Evolutionary conservation across 1,139 yeast genomes (phyloP).

Genomic region (Hansenula sp.): DNA sequence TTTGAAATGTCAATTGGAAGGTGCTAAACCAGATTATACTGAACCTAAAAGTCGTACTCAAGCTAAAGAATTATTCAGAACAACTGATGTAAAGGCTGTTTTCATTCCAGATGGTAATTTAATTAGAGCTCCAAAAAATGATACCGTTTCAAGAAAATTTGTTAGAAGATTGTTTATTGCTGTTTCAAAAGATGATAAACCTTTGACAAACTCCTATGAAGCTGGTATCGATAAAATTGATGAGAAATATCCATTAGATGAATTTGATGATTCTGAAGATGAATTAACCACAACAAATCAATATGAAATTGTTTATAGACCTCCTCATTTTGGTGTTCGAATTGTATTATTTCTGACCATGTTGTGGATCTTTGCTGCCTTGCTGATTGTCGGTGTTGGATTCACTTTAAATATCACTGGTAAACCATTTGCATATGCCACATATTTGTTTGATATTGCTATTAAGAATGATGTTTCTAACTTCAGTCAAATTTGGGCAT

Average conservation of each 20-base stretch:
- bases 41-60: constrained; percentile 51
- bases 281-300: constrained; percentile 47
- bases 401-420: constrained; percentile 38
- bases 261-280: constrained; percentile 50
- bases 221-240: constrained; percentile 20
- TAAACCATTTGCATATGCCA: constrained; percentile 29
- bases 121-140: constrained; percentile 84
- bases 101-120: constrained; percentile 78
- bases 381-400: constrained; percentile 37
- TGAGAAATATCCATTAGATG: constrained; percentile 24
- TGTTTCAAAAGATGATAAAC: constrained; percentile 76
- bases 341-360: constrained; percentile 51
- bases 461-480: not conserved
- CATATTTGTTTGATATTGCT: not conserved
- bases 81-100: constrained; percentile 39
- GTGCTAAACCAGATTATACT: constrained; percentile 53
- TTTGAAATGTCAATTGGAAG: constrained; percentile 34
- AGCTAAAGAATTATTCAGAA: constrained; percentile 41
- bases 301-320: constrained; percentile 80
- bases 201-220: constrained; percentile 42
- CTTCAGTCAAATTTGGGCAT: not conserved
- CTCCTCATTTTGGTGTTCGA: constrained; percentile 68
- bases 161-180: constrained; percentile 69
- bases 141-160: constrained; percentile 63
- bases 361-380: constrained; percentile 69